A percentile compares a stretch with the other conserved stretches of the same genome.
phyloP scores from a whole-genome alignment of 2,329 filamentous ascomycete species.

The Rutstroemia sp. region DNA sequence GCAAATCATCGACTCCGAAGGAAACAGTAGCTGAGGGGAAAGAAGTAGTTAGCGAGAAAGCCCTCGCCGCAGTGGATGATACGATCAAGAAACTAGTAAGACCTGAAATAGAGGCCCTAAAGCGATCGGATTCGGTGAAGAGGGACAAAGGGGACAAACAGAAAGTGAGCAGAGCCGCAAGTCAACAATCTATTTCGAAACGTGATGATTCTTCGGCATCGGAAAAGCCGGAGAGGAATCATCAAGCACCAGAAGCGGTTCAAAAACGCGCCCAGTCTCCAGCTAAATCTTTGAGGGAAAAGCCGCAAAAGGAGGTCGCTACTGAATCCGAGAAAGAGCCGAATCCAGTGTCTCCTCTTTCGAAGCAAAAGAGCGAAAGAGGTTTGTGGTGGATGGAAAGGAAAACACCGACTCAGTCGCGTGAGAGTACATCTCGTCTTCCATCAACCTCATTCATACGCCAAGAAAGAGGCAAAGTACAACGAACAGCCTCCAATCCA shows the following conservation, averaged over 20 bases:
- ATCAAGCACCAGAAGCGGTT: background rate
- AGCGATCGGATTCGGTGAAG: constrained; percentile 3
- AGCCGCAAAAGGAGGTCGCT: background rate
- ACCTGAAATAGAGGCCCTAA: constrained; percentile 3
- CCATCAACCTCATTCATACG: background rate
- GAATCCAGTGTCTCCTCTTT: background rate
- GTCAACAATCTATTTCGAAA: background rate
- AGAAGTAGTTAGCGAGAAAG: constrained; percentile 1
- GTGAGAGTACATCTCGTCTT: background rate
- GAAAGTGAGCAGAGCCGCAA: constrained; percentile 1
- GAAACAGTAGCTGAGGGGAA: background rate
- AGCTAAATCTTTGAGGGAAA: background rate
- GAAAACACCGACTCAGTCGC: background rate
- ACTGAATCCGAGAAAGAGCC: background rate
- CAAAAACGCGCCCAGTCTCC: background rate
- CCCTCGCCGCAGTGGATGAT: constrained; percentile 5
- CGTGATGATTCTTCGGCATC: constrained; percentile 2
- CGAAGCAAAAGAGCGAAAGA: constrained; percentile 7
- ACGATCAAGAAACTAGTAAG: constrained; percentile 2
- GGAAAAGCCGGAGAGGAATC: background rate
- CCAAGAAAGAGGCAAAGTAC: background rate
- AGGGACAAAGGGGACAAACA: constrained; percentile 3
- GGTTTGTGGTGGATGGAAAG: constrained; percentile 8
- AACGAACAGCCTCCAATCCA: background rate
- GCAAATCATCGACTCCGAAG: background rate